Evolutionary conservation across 2,329 filamentous ascomycete species (phyloP).

Genomic region (Fusarium odoratissimum): DNA sequence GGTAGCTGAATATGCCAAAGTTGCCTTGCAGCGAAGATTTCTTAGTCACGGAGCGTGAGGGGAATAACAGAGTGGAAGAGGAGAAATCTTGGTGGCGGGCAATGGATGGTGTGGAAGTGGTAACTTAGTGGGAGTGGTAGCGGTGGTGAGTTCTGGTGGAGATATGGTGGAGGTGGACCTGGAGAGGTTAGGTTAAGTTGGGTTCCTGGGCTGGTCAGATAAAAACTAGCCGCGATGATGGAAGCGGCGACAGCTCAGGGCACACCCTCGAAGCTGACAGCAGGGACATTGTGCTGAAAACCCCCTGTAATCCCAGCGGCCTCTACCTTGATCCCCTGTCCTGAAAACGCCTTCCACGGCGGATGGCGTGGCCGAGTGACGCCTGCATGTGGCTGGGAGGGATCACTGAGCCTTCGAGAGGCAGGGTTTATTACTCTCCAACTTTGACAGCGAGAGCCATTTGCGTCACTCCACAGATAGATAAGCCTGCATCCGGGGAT

Average conservation of each 20-base stretch:
- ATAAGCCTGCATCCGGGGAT: constrained; percentile 24
- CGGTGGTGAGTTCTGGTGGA: constrained; percentile 43
- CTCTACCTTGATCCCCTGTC: constrained; percentile 25
- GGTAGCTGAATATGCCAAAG: constrained; percentile 7
- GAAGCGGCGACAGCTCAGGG: constrained; percentile 37
- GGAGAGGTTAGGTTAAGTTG: constrained; percentile 28
- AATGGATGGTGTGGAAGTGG: constrained; percentile 41
- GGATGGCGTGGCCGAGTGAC: constrained; percentile 34
- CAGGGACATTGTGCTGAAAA: neutral
- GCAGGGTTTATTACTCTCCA: constrained; percentile 6
- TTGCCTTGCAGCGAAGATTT: constrained; percentile 28
- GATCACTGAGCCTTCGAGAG: neutral
- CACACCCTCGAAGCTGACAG: constrained; percentile 20
- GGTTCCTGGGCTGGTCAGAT: constrained; percentile 9
- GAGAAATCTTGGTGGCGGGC: constrained; percentile 44
- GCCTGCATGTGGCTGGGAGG: constrained; percentile 35
- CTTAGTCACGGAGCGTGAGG: constrained; percentile 15
- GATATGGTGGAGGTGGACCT: constrained; percentile 40
- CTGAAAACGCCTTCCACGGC: constrained; percentile 25
- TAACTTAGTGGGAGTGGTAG: constrained; percentile 27
- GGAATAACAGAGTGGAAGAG: constrained; percentile 31
- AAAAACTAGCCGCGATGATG: constrained; percentile 42
- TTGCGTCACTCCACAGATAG: constrained; percentile 35
- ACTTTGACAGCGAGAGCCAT: constrained; percentile 34
- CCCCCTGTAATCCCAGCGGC: constrained; percentile 23